phyloP scores from a whole-genome alignment of 352 stramenopile genomes.

The Phytophthora agathidicida region DNA sequence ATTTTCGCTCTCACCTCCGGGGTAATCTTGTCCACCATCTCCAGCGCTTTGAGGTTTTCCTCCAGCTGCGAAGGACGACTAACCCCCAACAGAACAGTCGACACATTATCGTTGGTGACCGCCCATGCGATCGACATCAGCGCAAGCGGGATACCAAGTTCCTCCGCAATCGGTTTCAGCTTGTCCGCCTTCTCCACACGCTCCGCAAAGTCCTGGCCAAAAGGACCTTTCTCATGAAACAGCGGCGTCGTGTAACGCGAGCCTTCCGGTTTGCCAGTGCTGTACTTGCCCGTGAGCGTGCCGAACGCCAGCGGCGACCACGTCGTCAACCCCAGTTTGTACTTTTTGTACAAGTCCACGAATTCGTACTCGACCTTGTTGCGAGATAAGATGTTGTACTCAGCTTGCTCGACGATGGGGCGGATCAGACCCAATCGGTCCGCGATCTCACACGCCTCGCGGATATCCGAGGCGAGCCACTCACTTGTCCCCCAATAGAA shows the following conservation, averaged over 20 bases:
- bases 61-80: constrained; percentile 1
- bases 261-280: neutral
- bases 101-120: constrained; percentile 2
- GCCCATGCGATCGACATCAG: constrained; percentile 5
- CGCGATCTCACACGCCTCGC: constrained; percentile 6
- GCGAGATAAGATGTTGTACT: constrained; percentile 64
- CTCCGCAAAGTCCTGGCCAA: neutral
- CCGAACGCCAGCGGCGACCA: constrained; percentile 8
- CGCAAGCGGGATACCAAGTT: neutral
- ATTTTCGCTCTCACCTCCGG: constrained; percentile 4
- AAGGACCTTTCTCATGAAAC: neutral
- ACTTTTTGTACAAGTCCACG: constrained; percentile 40
- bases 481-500: constrained; percentile 13
- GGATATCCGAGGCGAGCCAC: constrained; percentile 6
- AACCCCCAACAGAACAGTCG: constrained; percentile 1
- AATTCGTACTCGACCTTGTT: constrained; percentile 57
- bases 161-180: constrained; percentile 10
- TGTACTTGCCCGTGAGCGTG: constrained; percentile 11
- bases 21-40: neutral
- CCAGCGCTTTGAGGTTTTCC: constrained; percentile 5
- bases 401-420: constrained; percentile 43
- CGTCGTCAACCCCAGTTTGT: constrained; percentile 6
- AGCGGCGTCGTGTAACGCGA: constrained; percentile 1
- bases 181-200: constrained; percentile 12
- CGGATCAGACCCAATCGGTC: constrained; percentile 20